Evolutionary conservation across 2,329 filamentous ascomycete species (phyloP).

Genomic region (Neocucurbitaria cava): DNA sequence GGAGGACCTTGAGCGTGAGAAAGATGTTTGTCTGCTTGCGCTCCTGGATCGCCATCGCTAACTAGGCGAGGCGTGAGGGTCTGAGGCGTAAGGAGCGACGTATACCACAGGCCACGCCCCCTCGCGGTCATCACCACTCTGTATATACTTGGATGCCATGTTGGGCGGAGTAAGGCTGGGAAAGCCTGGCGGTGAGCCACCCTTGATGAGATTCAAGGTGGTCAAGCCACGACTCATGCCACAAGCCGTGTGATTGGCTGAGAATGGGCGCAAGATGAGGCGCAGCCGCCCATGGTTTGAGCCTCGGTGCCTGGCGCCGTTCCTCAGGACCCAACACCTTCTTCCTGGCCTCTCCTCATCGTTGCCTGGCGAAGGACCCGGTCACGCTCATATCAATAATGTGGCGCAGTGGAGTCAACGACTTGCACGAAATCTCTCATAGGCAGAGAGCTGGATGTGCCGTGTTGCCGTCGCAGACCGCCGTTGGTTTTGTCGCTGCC

Average conservation of each 20-base stretch:
- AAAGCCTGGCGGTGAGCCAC: constrained; percentile 30
- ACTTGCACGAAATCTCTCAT: constrained; percentile 12
- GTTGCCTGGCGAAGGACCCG: constrained; percentile 11
- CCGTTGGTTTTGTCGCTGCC: constrained; percentile 37
- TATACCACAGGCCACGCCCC: constrained; percentile 14
- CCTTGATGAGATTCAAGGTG: constrained; percentile 21
- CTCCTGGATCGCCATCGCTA: constrained; percentile 41
- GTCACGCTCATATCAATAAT: constrained; percentile 17
- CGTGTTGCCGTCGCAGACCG: constrained; percentile 16
- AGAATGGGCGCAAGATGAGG: background rate
- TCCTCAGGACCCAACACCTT: constrained; percentile 17
- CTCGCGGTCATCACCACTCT: constrained; percentile 12
- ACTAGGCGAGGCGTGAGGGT: constrained; percentile 24
- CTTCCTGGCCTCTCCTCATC: constrained; percentile 25
- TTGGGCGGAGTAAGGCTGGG: constrained; percentile 35
- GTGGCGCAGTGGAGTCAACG: constrained; percentile 33
- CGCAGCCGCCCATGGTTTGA: constrained; percentile 15
- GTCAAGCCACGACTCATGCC: constrained; percentile 23
- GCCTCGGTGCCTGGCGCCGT: constrained; percentile 12
- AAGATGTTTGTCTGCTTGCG: constrained; percentile 40
- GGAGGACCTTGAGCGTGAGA: constrained; percentile 48
- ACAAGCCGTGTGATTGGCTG: constrained; percentile 27
- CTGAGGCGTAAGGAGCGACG: constrained; percentile 34
- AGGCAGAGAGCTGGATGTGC: constrained; percentile 22
- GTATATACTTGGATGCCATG: constrained; percentile 33